phyloP scores from a whole-genome alignment of 2,329 filamentous ascomycete genomes.

The Zymoseptoria tritici region DNA sequence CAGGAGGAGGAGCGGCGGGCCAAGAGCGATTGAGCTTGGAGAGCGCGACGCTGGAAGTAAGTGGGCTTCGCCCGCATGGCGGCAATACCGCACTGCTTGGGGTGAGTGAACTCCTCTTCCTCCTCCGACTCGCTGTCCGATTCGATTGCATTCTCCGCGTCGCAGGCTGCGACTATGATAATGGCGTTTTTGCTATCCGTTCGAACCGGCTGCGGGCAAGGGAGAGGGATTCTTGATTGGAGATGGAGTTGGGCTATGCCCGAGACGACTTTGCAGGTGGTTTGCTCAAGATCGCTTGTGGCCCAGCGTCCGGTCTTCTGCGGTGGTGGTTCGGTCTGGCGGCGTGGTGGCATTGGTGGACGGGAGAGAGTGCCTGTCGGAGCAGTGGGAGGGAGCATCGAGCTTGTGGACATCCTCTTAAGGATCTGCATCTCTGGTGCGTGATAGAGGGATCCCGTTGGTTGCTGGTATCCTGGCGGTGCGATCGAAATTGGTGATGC shows the following conservation, averaged over 20 bases:
- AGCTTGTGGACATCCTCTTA: slow-evolving; percentile 3
- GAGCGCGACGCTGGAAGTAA: slow-evolving; percentile 12
- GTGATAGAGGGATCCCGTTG: slow-evolving; percentile 5
- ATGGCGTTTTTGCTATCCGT: slow-evolving; percentile 6
- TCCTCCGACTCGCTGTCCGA: slow-evolving; percentile 17
- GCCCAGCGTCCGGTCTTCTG: background rate
- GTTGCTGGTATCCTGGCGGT: slow-evolving; percentile 5
- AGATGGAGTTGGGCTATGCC: background rate
- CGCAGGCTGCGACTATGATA: background rate
- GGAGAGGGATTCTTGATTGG: background rate
- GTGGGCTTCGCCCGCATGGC: slow-evolving; percentile 5
- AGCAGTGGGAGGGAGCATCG: slow-evolving; percentile 6
- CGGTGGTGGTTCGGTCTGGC: background rate
- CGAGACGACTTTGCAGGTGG: background rate
- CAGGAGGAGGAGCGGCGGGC: background rate
- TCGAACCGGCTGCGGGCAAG: background rate
- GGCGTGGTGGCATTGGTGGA: background rate
- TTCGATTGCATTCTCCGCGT: slow-evolving; percentile 9
- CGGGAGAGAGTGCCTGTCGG: background rate
- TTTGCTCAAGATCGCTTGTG: slow-evolving; percentile 1
- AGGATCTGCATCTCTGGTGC: slow-evolving; percentile 5
- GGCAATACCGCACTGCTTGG: background rate
- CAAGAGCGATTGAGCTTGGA: slow-evolving; percentile 2
- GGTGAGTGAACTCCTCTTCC: background rate
- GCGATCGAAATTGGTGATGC: slow-evolving; percentile 7